A percentile compares a stretch with the other conserved stretches of the same genome.
Conservation (phyloP, 495 filamentous ascomycete genomes). For the Rusavskia elegans region DNA sequence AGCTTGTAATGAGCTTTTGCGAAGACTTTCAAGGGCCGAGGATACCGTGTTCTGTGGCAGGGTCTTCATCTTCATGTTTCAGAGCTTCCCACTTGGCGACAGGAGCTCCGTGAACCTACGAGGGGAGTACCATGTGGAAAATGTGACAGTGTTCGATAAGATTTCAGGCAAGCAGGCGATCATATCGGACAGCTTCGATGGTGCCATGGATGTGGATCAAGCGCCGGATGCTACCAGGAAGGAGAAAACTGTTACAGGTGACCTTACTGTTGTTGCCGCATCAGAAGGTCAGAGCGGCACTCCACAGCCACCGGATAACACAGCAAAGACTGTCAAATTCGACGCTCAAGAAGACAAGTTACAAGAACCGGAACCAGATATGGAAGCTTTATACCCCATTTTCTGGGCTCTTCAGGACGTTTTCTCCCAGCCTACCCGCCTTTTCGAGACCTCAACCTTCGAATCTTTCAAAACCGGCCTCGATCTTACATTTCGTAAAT, state of each 20-base stretch:
- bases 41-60: conserved; percentile 94
- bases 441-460: conserved; percentile 60
- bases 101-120: conserved; percentile 93
- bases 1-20: conserved; percentile 86
- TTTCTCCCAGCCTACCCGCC: conserved; percentile 74
- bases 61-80: conserved; percentile 95
- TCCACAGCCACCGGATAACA: conserved; percentile 21
- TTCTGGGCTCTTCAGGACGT: conserved; percentile 88
- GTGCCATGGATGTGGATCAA: conserved; percentile 37
- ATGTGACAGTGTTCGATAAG: conserved; percentile 75
- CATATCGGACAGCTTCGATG: conserved; percentile 9
- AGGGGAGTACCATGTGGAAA: conserved; percentile 91
- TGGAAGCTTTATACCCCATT: conserved; percentile 66
- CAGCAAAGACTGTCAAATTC: conserved; percentile 37
- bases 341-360: conserved; percentile 26
- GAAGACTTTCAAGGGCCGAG: conserved; percentile 79
- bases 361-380: conserved; percentile 33
- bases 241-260: conserved; percentile 6
- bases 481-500: conserved; percentile 61
- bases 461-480: conserved; percentile 62
- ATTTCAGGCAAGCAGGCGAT: background rate
- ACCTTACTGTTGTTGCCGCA: conserved; percentile 4
- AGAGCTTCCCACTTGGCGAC: conserved; percentile 89
- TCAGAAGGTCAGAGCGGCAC: conserved; percentile 16
- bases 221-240: conserved; percentile 12